Evolutionary conservation across 2,329 filamentous ascomycete genomes (phyloP), one percentile per base, ranked within the genome.

Genomic region (Amauroascus verrucosus): DNA sequence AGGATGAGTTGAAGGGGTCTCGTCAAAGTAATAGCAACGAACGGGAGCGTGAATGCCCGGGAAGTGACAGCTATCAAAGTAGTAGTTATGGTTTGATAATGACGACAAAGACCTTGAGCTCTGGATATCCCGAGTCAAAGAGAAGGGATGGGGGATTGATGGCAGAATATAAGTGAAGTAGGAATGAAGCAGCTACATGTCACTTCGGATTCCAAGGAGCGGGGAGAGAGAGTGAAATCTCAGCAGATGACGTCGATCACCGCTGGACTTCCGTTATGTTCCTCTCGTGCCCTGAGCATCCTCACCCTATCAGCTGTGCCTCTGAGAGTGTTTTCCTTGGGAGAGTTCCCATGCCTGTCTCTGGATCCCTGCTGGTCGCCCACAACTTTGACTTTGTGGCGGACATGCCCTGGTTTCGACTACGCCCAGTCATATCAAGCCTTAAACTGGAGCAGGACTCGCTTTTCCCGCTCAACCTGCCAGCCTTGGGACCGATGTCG

Each of bases 201-300:
- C n/a, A n/a, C n/a, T n/a, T n/a, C n/a, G n/a, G n/a, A 43, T 32
- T 50, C 48, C 16, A 43, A 30, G 48, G 48, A 50, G 35, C 48
- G 48, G 48, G 45, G n/a, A n/a, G n/a, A n/a, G 45, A 48, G 45
- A 24, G n/a, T n/a, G 6, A 48, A 48, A 50, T 40, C 48, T 41
- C 48, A 32, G 24, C 48, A 16, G n/a, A 50, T 50, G 48, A 50
- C 48, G 48, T 50, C 46, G 55, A 33, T 35, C 49, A 20, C 37
- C 46, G 18, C 38, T 33, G 46, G 46, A 26, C 37, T 9, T 32
- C 48, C 37, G 48, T 35, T 38, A 22, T 22, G n/a, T n/a, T 14
- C 16, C 44, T 47, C 38, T n/a, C n/a, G n/a, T 51, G 48, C 48
- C 48, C 48, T 51, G 48, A 51, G 16, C 48, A 32, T 43, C 38